Evolutionary conservation across 2,329 filamentous ascomycete species (phyloP), one percentile per base, ranked within the genome.

Genomic region (Bipolaris cookei): DNA sequence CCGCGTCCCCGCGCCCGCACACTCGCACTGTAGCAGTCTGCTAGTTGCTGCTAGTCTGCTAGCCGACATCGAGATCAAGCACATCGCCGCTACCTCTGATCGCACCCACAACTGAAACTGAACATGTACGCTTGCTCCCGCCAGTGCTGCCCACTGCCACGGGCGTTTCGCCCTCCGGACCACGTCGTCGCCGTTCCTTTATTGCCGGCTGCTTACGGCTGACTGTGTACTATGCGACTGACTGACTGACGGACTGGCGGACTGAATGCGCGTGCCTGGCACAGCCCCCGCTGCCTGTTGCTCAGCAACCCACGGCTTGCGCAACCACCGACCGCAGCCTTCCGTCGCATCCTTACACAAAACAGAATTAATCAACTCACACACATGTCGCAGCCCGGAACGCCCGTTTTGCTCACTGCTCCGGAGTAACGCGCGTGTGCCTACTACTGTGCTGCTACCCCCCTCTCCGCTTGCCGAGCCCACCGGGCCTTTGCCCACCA

Each of bases 241-340:
- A 28, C 25, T 28, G 25, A 28, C 25, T 28, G 25, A 10, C 25
- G 25, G 25, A 25, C 25, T 25, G 1, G 8, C 25, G 25, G 44
- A 35, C 44, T 37, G 44, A 20, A 14, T n/a, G 10, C 6, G 20
- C 30, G 18, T 35, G 18, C 30, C 44, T 30, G 42, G 25, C 42
- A 45, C 42, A 16, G 42, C 44, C 18, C 11, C 6, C 43, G n/a
- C 25, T 35, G 44, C 32, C 30, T 46, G 44, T 46, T 46, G 44
- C 44, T 34, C 44, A 43, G 41, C 41, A 43, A 43, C 41, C 41
- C 41, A 28, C 41, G 35, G 35, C n/a, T 38, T n/a, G 14, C 41
- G 41, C 41, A 43, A 43, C n/a, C 39, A 43, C 41, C 41, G 41
- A 25, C 23, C 41, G 14, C 6, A 43, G 21, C 21, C 39, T 10